phyloP scores from a whole-genome alignment of 495 filamentous ascomycete species.

The Aspergillus incahuasiensis region DNA sequence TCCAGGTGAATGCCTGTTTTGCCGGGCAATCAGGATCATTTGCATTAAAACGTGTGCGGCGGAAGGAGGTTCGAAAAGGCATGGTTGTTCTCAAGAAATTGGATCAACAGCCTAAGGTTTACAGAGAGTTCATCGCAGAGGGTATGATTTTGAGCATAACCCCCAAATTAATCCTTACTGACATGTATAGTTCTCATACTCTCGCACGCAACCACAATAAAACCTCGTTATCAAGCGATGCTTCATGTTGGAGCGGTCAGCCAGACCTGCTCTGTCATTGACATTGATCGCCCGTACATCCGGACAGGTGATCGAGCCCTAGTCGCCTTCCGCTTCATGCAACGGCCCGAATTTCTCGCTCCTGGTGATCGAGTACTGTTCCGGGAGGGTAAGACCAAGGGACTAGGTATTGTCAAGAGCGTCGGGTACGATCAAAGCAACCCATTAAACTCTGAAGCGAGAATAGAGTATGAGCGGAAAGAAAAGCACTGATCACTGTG shows the following conservation, averaged over 20 bases:
- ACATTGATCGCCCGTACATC: slow-evolving; percentile 94
- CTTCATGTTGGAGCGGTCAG: slow-evolving; percentile 92
- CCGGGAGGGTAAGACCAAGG: slow-evolving; percentile 92
- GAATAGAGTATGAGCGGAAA: slow-evolving; percentile 17
- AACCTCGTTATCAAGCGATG: slow-evolving; percentile 97
- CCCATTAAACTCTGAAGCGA: slow-evolving; percentile 48
- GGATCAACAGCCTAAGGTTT: slow-evolving; percentile 71
- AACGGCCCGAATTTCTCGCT: slow-evolving; percentile 89
- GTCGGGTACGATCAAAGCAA: slow-evolving; percentile 75
- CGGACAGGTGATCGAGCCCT: slow-evolving; percentile 87
- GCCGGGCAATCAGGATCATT: slow-evolving; percentile 93
- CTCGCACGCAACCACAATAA: slow-evolving; percentile 96
- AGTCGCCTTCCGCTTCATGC: slow-evolving; percentile 92
- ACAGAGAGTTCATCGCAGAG: slow-evolving; percentile 90
- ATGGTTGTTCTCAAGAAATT: slow-evolving; percentile 93
- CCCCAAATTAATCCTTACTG: slow-evolving; percentile 6
- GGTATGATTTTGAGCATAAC: slow-evolving; percentile 39
- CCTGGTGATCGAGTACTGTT: slow-evolving; percentile 89
- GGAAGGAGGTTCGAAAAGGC: slow-evolving; percentile 95
- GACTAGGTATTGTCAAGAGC: slow-evolving; percentile 87
- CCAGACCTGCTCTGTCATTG: slow-evolving; percentile 95
- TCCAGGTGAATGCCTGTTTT: slow-evolving; percentile 80
- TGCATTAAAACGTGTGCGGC: slow-evolving; percentile 74
- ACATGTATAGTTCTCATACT: slow-evolving; percentile 72
- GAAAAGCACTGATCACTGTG: slow-evolving; percentile 1